phyloP scores from a whole-genome alignment of 192 early-diverging fungal genomes.

The Linnemannia exigua region DNA sequence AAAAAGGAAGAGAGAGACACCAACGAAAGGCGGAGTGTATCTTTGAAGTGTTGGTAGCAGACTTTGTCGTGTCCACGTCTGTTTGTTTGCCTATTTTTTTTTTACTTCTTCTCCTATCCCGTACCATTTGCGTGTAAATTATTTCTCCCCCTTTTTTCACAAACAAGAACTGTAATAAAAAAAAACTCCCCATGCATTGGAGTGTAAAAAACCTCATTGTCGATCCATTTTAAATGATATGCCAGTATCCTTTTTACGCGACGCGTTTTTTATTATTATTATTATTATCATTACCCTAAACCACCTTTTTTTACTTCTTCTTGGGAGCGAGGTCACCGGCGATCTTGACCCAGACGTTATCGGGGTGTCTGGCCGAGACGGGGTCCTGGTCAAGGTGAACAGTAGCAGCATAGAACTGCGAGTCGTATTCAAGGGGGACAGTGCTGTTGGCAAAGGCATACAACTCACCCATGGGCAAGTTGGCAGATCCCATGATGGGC shows the following conservation, averaged over 20 bases:
- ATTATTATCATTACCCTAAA: neutral
- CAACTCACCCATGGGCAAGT: slow-evolving; percentile 32
- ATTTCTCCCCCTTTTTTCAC: neutral
- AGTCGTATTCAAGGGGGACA: slow-evolving; percentile 42
- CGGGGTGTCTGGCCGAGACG: slow-evolving; percentile 45
- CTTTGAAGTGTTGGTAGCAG: neutral
- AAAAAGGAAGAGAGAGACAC: neutral
- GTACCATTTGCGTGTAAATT: neutral
- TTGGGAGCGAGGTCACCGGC: slow-evolving; percentile 15
- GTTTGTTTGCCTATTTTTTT: no score
- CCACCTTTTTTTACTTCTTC: neutral
- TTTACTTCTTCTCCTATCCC: neutral
- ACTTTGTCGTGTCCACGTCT: neutral
- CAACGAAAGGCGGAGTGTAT: neutral
- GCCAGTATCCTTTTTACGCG: neutral
- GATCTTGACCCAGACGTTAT: slow-evolving; percentile 46
- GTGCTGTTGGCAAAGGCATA: slow-evolving; percentile 32
- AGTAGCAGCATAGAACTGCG: slow-evolving; percentile 27
- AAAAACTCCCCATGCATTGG: neutral
- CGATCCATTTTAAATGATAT: neutral
- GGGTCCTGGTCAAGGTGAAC: slow-evolving; percentile 44
- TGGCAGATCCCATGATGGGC: slow-evolving; percentile 18
- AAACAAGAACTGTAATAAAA: slow-evolving; percentile 8
- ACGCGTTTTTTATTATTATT: neutral
- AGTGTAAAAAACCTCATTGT: neutral